Evolutionary conservation across 768 basidiomycete genomes (phyloP), one percentile per base, ranked within the genome.

Genomic region (Gymnopilus dilepis): DNA sequence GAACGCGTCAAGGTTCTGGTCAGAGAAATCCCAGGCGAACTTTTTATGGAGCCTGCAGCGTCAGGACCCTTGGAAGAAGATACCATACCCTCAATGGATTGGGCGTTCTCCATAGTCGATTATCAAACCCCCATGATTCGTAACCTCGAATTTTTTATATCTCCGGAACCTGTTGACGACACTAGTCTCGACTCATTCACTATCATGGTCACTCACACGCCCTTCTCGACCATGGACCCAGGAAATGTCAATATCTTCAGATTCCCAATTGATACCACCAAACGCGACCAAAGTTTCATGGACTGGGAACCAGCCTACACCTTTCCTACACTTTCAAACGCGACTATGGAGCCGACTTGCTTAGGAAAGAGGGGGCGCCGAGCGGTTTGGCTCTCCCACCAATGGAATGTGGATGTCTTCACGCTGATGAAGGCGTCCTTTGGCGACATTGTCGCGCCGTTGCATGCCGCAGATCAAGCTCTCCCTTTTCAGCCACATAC

Each of bases 381-480:
- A 37, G 83, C 81, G 4, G 78, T 86, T 8, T 86, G 85, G 85
- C 65, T 86, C 40, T 80, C 83, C 63, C 79, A 80, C 30, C 75
- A 78, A 47, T 81, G 80, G 79, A 80, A 84, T 54, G 79, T 73
- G 21, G 80, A 84, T 33, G 79, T 75, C 61, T 81, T 77, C 51
- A 76, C 77, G 7, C 65, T 88, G 48, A 81, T 86, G 79, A 85
- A 82, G 65, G 81, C 77, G n/a, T 76, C 80, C n/a, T 77, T 81
- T 21, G 66, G 66, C 33, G 47, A 70, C 45, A 43, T 33, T 60
- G 73, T 80, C 12, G 74, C 73, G 26, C 71, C 76, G 17, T 71
- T 87, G 34, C 71, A 86, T 45, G 82, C 83, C 0, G 69, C 74
- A 9, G 75, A 83, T 63, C 74, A 82, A 12, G 78, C 81, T 1